These are phyloP conservation scores for Tricholomella constricta DNA, from an alignment of 768 basidiomycete genomes.

Conservation along the genomic window DNA sequence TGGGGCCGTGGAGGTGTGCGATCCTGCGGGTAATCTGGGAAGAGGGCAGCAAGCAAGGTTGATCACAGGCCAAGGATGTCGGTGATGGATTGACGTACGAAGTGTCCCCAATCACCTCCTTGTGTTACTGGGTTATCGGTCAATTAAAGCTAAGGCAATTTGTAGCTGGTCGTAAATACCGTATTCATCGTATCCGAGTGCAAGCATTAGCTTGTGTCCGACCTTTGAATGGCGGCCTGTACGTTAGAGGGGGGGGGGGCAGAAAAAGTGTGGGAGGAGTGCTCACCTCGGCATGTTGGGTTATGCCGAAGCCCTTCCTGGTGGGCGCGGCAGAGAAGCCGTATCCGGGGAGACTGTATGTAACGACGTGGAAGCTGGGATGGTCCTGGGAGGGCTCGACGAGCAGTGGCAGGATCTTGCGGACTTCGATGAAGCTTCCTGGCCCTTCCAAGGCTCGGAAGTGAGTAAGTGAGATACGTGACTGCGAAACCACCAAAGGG, in stretches of 20 bases:
- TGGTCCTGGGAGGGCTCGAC: constrained; percentile 39
- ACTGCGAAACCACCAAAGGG: neutral
- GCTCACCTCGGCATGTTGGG: constrained; percentile 56
- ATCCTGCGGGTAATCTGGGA: constrained; percentile 30
- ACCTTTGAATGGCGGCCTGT: constrained; percentile 37
- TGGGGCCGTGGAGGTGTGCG: constrained; percentile 31
- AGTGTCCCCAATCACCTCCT: constrained; percentile 50
- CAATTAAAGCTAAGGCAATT: neutral
- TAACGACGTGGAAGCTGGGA: constrained; percentile 69
- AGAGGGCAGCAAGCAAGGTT: no score
- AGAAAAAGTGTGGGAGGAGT: constrained; percentile 22
- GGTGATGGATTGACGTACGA: constrained; percentile 36
- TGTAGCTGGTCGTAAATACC: constrained; percentile 21
- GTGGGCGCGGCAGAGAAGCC: constrained; percentile 61
- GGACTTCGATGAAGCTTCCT: constrained; percentile 58
- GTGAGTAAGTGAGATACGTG: neutral
- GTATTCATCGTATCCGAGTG: constrained; percentile 50
- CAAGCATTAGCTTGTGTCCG: constrained; percentile 49
- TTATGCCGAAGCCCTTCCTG: constrained; percentile 49
- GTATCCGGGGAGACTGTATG: constrained; percentile 57
- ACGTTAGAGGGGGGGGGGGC: neutral
- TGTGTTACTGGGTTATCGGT: constrained; percentile 50
- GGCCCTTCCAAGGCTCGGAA: no score
- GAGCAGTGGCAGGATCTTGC: constrained; percentile 59
- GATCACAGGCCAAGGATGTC: no score